A percentile compares a stretch with the other conserved stretches of the same genome.
These are phyloP conservation scores for Endocalyx cinctus DNA, from an alignment of 2,329 filamentous ascomycete genomes.

Conservation along the genomic window DNA sequence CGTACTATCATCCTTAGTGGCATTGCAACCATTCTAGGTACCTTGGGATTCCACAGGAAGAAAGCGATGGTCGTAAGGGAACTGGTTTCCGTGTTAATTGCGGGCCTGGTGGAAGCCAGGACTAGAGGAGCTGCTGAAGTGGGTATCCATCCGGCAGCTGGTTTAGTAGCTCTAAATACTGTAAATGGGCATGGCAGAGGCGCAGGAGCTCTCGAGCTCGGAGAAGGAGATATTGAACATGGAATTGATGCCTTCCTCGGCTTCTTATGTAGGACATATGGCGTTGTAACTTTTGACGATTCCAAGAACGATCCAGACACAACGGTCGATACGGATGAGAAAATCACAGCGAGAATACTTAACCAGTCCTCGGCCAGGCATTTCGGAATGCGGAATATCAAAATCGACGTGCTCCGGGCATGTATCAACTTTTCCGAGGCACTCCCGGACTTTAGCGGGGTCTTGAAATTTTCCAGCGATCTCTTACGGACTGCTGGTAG, in stretches of 20 bases:
- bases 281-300: constrained; percentile 51
- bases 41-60: constrained; percentile 77
- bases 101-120: constrained; percentile 81
- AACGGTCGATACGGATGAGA: constrained; percentile 45
- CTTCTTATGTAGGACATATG: constrained; percentile 58
- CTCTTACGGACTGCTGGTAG: constrained; percentile 78
- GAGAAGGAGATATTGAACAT: constrained; percentile 60
- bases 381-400: constrained; percentile 76
- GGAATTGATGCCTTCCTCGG: constrained; percentile 62
- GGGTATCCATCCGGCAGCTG: constrained; percentile 89
- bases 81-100: constrained; percentile 75
- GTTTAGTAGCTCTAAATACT: constrained; percentile 67
- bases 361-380: constrained; percentile 53
- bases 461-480: constrained; percentile 82
- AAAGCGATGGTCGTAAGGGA: constrained; percentile 88
- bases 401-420: constrained; percentile 81
- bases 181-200: constrained; percentile 45
- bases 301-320: constrained; percentile 21
- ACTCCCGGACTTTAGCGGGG: constrained; percentile 82
- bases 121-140: constrained; percentile 94
- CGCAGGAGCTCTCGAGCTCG: constrained; percentile 54
- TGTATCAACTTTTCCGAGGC: constrained; percentile 94
- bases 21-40: constrained; percentile 79
- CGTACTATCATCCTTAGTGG: constrained; percentile 76
- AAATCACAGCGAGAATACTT: constrained; percentile 53